phyloP scores from a whole-genome alignment of 805 yeast genomes.

The Cyberlindnera euphorbiiphila region DNA sequence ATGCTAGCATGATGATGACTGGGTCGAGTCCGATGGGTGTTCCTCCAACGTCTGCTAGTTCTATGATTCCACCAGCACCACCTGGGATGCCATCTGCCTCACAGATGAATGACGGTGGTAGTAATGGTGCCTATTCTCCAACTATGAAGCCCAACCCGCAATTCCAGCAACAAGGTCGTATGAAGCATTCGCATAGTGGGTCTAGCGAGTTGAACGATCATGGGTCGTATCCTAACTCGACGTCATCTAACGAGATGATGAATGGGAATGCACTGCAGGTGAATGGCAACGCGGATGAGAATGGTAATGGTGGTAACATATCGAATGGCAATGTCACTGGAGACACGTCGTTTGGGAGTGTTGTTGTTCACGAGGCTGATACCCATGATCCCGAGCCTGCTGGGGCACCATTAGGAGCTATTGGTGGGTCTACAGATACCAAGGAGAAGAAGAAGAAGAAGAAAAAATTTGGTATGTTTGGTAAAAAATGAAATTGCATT shows the following conservation, averaged over 20 bases:
- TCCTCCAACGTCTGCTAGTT: conserved; percentile 4
- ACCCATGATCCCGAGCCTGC: too few species aligned
- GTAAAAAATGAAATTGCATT: conserved; percentile 5
- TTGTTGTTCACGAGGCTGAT: conserved; percentile 4
- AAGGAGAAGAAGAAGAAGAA: conserved; percentile 11
- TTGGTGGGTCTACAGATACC: conserved; percentile 4
- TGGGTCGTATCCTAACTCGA: conserved; percentile 8
- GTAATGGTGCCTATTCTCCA: conserved; percentile 10
- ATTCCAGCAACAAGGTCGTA: conserved; percentile 7
- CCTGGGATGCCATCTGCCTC: conserved; percentile 3
- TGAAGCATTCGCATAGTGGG: conserved; percentile 8
- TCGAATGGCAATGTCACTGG: conserved; percentile 4
- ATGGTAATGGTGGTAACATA: conserved; percentile 2
- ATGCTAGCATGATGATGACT: conserved; percentile 10
- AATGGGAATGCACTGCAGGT: conserved; percentile 3
- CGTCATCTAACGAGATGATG: conserved; percentile 9
- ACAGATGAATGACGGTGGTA: conserved; percentile 7
- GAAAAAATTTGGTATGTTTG: conserved; percentile 23
- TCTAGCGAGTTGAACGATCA: conserved; percentile 7
- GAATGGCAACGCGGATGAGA: background rate
- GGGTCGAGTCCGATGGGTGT: conserved; percentile 7
- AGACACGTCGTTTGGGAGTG: conserved; percentile 10
- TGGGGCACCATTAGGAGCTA: conserved; percentile 12
- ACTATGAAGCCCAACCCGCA: conserved; percentile 13
- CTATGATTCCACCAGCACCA: conserved; percentile 3